phyloP scores from a whole-genome alignment of 2,329 filamentous ascomycete species.

The Monilinia polystroma region DNA sequence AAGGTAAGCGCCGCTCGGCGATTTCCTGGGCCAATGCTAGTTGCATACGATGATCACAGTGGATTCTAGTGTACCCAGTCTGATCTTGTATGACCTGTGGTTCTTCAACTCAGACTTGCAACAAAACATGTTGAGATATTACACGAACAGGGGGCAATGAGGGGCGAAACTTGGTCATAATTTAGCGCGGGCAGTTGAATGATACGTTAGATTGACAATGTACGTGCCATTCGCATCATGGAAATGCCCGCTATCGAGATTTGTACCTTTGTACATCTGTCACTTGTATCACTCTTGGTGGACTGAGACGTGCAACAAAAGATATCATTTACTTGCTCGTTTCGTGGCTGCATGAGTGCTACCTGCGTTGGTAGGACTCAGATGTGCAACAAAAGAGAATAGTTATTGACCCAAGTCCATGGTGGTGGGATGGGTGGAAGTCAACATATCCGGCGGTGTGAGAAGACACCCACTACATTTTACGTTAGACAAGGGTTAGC shows the following conservation, averaged over 20 bases:
- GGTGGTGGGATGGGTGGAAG: not conserved
- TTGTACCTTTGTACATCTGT: not conserved
- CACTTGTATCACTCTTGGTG: not conserved
- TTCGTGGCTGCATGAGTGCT: not conserved
- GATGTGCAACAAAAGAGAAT: slow-evolving; percentile 8
- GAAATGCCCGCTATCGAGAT: not conserved
- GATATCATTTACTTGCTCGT: not conserved
- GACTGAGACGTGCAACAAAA: slow-evolving; percentile 6
- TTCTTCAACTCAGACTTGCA: not conserved
- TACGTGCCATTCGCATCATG: not conserved
- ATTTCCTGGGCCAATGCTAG: not conserved
- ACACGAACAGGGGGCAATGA: not conserved
- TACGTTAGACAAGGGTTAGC: not conserved
- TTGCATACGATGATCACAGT: not conserved
- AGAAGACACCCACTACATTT: not conserved
- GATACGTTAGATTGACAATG: not conserved
- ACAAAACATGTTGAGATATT: not conserved
- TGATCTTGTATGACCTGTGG: slow-evolving; percentile 9
- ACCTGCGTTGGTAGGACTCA: not conserved
- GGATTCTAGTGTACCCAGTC: not conserved
- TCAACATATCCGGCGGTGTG: not conserved
- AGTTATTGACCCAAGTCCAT: not conserved
- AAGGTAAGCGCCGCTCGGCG: not conserved
- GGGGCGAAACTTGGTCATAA: not conserved
- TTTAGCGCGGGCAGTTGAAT: not conserved